Evolutionary conservation across 495 filamentous ascomycete species (phyloP), one percentile per base, ranked within the genome.

Genomic region (Aspergillus avenaceus): DNA sequence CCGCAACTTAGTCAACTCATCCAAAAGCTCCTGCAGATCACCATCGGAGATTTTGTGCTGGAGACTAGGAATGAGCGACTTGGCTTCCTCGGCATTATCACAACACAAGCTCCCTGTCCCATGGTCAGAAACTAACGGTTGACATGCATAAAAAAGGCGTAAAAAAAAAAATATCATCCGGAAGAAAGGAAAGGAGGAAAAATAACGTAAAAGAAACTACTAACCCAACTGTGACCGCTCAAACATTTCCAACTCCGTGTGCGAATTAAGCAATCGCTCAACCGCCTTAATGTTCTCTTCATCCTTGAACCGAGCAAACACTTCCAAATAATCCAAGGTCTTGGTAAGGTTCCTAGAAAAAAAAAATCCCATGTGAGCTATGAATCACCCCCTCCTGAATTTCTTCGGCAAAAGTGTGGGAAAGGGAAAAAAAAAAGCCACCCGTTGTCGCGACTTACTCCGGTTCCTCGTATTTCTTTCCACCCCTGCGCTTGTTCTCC

Each of bases 271-370:
- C 46, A 96, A 70, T 7, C 86, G 79, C 67, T 96, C 92, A 28
- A 97, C 89, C 9, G 89, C 88, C 70, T 95, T 87, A 50, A 96
- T 90, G 51, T 89, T 92, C 69, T 97, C 90, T 63, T 88, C 88
- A 52, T 90, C 82, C 74, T 95, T 95, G 77, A 97, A 97, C 12
- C 91, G 87, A 9, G 91, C 87, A 73, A 97, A 97, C 18, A 86
- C 82, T 54, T 96, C 90, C 1, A 97, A 79, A 68, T 97, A 97
- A 53, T 92, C 86, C 43, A 87, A 74, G 1, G 92, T 97, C 62
- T 95, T 91, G 38, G 78, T 82, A 53, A 97, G 80, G 24, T 77
- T 79, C 50, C 78, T 83, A 25, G 23, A 6, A 44, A 4, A 21
- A 14, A 50, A 43, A 54, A 13, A 22, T 14, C n/a, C n/a, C 36